These are phyloP conservation scores for Eimeria necatrix DNA, from an alignment of 169 alveolate genomes.

Conservation along the genomic window DNA sequence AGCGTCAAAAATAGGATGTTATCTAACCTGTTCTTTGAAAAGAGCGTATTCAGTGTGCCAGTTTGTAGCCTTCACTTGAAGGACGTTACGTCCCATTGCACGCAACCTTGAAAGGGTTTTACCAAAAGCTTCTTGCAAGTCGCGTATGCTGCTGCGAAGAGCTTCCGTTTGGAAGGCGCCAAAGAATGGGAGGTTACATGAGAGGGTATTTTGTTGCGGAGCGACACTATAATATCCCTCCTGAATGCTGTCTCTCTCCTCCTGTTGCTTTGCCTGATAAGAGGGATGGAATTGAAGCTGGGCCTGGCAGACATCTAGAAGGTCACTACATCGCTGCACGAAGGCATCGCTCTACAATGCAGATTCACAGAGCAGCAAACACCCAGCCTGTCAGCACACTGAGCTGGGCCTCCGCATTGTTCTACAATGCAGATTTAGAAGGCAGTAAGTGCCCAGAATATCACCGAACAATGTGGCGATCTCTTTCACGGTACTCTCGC, in stretches of 20 bases:
- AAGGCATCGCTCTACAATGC: constrained; percentile 93
- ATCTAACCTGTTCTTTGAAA: constrained; percentile 90
- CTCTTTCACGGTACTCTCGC: background rate
- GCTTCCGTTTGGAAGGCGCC: constrained; percentile 94
- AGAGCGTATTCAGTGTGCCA: constrained; percentile 97
- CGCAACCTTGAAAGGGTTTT: constrained; percentile 90
- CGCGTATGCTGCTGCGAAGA: constrained; percentile 90
- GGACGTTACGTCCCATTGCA: constrained; percentile 92
- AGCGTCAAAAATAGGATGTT: background rate
- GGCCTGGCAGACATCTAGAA: constrained; percentile 95
- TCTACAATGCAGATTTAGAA: constrained; percentile 38
- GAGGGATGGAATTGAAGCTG: constrained; percentile 94
- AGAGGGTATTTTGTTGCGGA: background rate
- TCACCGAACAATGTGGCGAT: background rate
- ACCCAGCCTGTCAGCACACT: background rate
- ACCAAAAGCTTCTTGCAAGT: constrained; percentile 89
- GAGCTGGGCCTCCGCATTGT: constrained; percentile 89
- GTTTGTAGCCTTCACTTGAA: constrained; percentile 95
- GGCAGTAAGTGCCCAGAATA: background rate
- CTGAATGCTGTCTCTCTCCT: background rate
- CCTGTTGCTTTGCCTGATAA: constrained; percentile 81
- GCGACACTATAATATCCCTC: background rate
- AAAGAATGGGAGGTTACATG: constrained; percentile 84
- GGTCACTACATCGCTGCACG: constrained; percentile 96
- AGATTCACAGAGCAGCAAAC: background rate